Evolutionary conservation across 176 grass and related monocot genomes (phyloP).

Genomic region (Typha latifolia): DNA sequence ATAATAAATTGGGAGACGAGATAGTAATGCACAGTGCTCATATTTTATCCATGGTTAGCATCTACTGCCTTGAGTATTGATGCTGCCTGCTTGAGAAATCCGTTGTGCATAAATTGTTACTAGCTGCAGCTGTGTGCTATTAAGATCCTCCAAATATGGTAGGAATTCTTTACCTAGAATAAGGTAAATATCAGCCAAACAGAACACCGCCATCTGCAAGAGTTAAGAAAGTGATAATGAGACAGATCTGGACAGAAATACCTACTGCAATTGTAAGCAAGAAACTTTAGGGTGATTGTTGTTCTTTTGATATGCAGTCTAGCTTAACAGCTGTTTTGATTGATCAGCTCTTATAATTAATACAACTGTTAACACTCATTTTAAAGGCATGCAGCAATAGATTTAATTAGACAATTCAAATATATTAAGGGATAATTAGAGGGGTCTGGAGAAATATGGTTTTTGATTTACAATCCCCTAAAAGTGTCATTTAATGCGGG

Average conservation of each 20-base stretch:
- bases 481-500: no score
- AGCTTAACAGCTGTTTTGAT: no score
- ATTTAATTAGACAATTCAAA: not conserved
- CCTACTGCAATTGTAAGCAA: no score
- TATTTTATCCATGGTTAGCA: constrained; percentile 38
- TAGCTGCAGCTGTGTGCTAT: constrained; percentile 73
- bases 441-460: not conserved
- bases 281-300: not conserved
- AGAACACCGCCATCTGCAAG: constrained; percentile 84
- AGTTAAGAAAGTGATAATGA: constrained; percentile 1
- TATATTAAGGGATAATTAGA: not conserved
- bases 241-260: not conserved
- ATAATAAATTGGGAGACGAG: no score
- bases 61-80: constrained; percentile 39
- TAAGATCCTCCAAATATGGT: constrained; percentile 83
- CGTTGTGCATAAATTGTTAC: constrained; percentile 93
- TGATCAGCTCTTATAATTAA: no score
- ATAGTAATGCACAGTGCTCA: no score
- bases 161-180: constrained; percentile 82
- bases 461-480: not conserved
- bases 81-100: constrained; percentile 83
- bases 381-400: no score
- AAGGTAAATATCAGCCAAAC: constrained; percentile 95
- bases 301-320: no score
- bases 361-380: no score